phyloP scores from a whole-genome alignment of 176 grass and related monocot genomes.

The Raddia guianensis region DNA sequence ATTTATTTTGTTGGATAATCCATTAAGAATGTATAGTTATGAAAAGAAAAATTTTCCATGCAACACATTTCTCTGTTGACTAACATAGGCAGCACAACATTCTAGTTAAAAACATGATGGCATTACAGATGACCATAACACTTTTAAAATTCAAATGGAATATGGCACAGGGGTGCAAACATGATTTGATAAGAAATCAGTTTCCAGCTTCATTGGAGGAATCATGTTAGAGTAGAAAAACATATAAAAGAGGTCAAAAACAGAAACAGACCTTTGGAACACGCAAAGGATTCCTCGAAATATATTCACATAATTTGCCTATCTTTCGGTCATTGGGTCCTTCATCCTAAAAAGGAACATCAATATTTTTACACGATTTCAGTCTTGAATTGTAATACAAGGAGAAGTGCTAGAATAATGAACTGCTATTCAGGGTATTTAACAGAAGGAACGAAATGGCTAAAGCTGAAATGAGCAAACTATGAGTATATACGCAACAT shows the following conservation, averaged over 20 bases:
- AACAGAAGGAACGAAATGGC: neutral
- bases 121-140: neutral
- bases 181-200: neutral
- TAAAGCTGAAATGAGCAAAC: neutral
- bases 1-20: neutral
- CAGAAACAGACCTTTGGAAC: conserved; percentile 75
- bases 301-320: conserved; percentile 93
- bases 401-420: neutral
- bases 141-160: neutral
- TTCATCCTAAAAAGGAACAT: conserved; percentile 71
- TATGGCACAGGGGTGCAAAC: neutral
- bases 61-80: neutral
- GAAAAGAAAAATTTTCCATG: neutral
- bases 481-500: neutral
- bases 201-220: neutral
- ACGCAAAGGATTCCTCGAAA: conserved; percentile 85
- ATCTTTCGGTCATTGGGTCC: conserved; percentile 90
- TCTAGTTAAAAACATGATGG: neutral
- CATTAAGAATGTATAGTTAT: neutral
- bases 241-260: neutral
- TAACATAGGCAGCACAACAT: neutral
- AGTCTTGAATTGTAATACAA: neutral
- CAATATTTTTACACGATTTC: neutral
- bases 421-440: neutral
- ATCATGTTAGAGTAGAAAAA: neutral